phyloP scores from a whole-genome alignment of 352 stramenopile species.

The Halophytophthora polymorphica region DNA sequence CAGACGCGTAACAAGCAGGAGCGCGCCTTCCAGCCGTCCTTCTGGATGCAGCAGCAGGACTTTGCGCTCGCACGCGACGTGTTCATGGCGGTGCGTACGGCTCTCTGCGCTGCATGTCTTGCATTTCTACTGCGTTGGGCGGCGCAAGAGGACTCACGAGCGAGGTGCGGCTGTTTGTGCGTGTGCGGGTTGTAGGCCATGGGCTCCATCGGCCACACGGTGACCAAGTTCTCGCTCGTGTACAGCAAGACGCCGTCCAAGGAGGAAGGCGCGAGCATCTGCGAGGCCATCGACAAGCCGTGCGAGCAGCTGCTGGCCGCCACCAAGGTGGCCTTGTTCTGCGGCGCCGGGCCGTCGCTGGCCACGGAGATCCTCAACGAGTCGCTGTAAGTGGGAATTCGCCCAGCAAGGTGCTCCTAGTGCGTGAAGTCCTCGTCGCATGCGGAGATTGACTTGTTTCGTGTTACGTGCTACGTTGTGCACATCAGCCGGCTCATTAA shows the following conservation, averaged over 20 bases:
- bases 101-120: background rate
- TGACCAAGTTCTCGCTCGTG: slow-evolving; percentile 89
- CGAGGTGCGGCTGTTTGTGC: background rate
- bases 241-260: slow-evolving; percentile 73
- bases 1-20: slow-evolving; percentile 52
- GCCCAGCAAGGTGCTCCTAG: too few relatives aligned
- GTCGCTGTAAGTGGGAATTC: slow-evolving; percentile 62
- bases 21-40: slow-evolving; percentile 61
- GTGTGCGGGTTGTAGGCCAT: slow-evolving; percentile 49
- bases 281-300: slow-evolving; percentile 67
- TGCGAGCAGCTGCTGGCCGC: slow-evolving; percentile 77
- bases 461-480: too few relatives aligned
- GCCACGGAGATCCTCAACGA: slow-evolving; percentile 68
- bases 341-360: slow-evolving; percentile 70
- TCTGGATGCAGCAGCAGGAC: slow-evolving; percentile 76
- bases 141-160: too few relatives aligned
- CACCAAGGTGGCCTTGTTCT: slow-evolving; percentile 77
- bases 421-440: too few relatives aligned
- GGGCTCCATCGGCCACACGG: slow-evolving; percentile 66
- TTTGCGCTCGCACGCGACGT: slow-evolving; percentile 80
- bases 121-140: too few relatives aligned
- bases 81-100: slow-evolving; percentile 57
- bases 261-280: slow-evolving; percentile 73
- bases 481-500: slow-evolving; percentile 69
- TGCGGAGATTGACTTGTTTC: slow-evolving; percentile 7